These are phyloP conservation scores for Aleurites moluccanus DNA, from an alignment of 441 rosid species.

Conservation along the genomic window DNA sequence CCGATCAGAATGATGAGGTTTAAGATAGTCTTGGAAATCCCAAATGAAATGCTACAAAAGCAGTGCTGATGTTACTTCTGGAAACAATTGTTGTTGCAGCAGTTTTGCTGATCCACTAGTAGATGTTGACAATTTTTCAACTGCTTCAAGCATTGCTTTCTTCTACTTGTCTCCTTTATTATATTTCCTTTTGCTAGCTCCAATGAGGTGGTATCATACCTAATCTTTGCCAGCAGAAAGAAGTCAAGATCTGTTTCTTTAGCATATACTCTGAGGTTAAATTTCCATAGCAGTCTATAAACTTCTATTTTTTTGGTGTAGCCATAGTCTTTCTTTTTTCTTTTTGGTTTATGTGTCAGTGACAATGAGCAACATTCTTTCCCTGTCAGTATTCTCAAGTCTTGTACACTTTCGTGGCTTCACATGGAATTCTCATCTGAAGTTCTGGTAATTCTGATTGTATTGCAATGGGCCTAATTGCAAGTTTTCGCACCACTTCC, in stretches of 20 bases:
- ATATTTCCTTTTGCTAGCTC: conserved; percentile 80
- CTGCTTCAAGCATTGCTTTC: conserved; percentile 80
- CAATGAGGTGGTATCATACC: conserved; percentile 84
- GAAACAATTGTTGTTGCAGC: conserved; percentile 80
- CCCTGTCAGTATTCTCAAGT: conserved; percentile 79
- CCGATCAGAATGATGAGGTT: too few species aligned
- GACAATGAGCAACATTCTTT: conserved; percentile 76
- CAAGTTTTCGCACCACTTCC: conserved; percentile 74
- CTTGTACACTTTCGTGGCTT: conserved; percentile 68
- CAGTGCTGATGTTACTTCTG: too few species aligned
- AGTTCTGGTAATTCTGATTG: conserved; percentile 70
- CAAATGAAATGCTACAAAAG: too few species aligned
- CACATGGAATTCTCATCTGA: conserved; percentile 84
- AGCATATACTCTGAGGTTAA: conserved; percentile 74
- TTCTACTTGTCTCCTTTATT: conserved; percentile 93
- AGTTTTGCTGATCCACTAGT: conserved; percentile 90
- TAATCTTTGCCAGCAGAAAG: conserved; percentile 73
- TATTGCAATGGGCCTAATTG: conserved; percentile 68
- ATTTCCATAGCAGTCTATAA: neutral
- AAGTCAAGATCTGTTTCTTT: conserved; percentile 64
- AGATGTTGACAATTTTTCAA: conserved; percentile 80
- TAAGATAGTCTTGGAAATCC: too few species aligned
- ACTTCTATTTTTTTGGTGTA: neutral
- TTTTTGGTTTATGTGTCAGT: conserved; percentile 61
- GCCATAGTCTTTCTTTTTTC: too few species aligned